A percentile compares a stretch with the other conserved stretches of the same genome.
phyloP scores from a whole-genome alignment of 2,329 filamentous ascomycete genomes.

The Grosmannia clavigera region DNA sequence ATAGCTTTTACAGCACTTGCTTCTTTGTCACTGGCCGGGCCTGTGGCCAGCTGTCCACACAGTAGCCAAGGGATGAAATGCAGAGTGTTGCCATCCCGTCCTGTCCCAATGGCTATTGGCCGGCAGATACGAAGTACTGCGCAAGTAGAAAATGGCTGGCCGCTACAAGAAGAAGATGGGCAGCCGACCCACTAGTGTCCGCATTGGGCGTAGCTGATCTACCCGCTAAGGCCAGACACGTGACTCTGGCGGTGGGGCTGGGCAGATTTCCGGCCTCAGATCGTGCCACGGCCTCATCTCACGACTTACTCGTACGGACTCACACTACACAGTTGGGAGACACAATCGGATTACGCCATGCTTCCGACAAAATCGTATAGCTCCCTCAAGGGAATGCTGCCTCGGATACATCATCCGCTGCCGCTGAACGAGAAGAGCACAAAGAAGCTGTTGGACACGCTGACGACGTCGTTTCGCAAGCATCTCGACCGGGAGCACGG shows the following conservation, averaged over 20 bases:
- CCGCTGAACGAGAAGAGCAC: conserved; percentile 37
- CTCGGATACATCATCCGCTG: conserved; percentile 38
- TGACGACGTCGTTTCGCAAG: conserved; percentile 44
- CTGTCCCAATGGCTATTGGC: neutral
- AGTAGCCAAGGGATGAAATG: neutral
- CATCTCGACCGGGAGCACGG: conserved; percentile 48
- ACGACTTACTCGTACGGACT: neutral
- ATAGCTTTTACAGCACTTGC: neutral
- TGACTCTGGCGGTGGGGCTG: neutral
- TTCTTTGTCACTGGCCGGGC: neutral
- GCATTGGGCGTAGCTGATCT: neutral
- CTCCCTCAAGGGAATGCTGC: conserved; percentile 28
- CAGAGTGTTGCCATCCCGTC: neutral
- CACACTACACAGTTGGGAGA: no score
- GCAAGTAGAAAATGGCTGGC: neutral
- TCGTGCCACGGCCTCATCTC: neutral
- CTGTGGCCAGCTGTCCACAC: neutral
- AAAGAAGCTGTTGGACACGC: conserved; percentile 40
- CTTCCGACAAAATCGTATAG: conserved; percentile 23
- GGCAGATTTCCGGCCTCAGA: neutral
- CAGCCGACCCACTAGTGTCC: neutral
- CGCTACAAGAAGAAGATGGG: neutral
- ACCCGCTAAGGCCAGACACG: neutral
- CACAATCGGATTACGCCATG: conserved; percentile 15
- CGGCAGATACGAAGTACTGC: neutral